Evolutionary conservation across 768 basidiomycete species (phyloP).

Genomic region (Lactarius trivialis): DNA sequence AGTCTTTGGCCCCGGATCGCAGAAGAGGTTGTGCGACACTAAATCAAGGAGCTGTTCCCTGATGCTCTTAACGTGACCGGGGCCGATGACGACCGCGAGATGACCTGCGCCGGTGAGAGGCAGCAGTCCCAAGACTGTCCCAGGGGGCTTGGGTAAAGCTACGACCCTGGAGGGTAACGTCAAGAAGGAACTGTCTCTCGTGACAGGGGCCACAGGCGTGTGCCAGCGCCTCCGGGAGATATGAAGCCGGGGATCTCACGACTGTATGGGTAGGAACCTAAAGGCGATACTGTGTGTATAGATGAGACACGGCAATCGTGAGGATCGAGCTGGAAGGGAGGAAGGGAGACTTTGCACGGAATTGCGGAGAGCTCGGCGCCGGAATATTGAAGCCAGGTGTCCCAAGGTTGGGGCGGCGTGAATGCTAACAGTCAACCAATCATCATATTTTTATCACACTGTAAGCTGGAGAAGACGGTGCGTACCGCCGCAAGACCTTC

Average conservation of each 20-base stretch:
- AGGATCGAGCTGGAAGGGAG: conserved; percentile 47
- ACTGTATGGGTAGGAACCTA: conserved; percentile 50
- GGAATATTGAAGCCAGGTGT: conserved; percentile 32
- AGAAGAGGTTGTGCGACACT: conserved; percentile 59
- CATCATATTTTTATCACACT: too few species aligned
- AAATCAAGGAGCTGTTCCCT: conserved; percentile 77
- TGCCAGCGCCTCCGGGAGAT: conserved; percentile 84
- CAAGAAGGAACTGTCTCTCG: conserved; percentile 83
- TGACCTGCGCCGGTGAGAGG: conserved; percentile 65
- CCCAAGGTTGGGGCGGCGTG: too few species aligned
- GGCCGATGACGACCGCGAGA: conserved; percentile 81
- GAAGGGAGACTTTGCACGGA: conserved; percentile 70
- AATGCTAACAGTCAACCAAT: too few species aligned
- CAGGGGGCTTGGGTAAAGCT: conserved; percentile 86
- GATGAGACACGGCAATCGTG: conserved; percentile 33
- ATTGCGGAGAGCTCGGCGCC: conserved; percentile 65
- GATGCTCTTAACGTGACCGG: conserved; percentile 66
- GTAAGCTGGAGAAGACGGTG: too few species aligned
- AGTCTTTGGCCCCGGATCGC: conserved; percentile 83
- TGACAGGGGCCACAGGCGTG: conserved; percentile 83
- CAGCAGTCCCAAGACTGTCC: conserved; percentile 66
- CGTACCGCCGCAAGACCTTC: too few species aligned
- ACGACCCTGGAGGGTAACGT: conserved; percentile 78
- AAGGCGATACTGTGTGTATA: conserved; percentile 60
- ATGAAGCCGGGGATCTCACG: conserved; percentile 81